A percentile compares a stretch with the other conserved stretches of the same genome.
Conservation (phyloP, 1,284 basidiomycete species). For the Clitocybe nebularis region DNA sequence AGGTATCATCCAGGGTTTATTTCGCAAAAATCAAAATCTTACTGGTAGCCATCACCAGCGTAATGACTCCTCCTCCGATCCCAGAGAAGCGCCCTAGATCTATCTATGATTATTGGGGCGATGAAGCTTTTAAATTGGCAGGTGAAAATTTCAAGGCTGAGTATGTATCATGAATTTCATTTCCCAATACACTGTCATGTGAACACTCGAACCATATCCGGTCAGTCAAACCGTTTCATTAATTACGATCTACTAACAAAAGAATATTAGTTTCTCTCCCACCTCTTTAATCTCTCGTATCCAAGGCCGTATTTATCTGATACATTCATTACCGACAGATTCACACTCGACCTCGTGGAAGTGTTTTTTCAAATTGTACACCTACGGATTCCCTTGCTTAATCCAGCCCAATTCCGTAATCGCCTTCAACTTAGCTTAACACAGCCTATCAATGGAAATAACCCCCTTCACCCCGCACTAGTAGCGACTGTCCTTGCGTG, state of each 20-base stretch:
- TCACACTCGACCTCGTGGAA: conserved; percentile 85
- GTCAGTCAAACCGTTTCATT: conserved; percentile 19
- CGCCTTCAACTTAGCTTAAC: conserved; percentile 50
- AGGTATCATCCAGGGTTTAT: too few species aligned
- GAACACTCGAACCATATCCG: conserved; percentile 21
- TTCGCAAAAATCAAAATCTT: conserved; percentile 5
- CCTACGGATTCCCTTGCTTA: conserved; percentile 76
- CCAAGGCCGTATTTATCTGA: conserved; percentile 17
- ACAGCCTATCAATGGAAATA: conserved; percentile 22
- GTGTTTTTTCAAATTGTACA: conserved; percentile 88
- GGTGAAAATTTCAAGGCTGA: conserved; percentile 70
- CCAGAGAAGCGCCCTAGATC: conserved; percentile 30
- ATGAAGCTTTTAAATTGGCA: conserved; percentile 61
- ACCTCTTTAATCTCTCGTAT: conserved; percentile 8
- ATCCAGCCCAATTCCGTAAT: conserved; percentile 71
- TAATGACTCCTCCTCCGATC: conserved; percentile 26
- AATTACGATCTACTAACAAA: conserved; percentile 13
- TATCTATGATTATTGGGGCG: conserved; percentile 65
- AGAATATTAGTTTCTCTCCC: conserved; percentile 11
- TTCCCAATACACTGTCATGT: conserved; percentile 18
- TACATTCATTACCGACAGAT: conserved; percentile 44
- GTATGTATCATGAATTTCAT: conserved; percentile 45
- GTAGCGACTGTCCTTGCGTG: conserved; percentile 89
- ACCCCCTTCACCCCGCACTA: conserved; percentile 64
- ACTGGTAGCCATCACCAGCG: conserved; percentile 21